These are phyloP conservation scores for Eimeria sp. DNA, from an alignment of 169 alveolate species.

Conservation along the genomic window DNA sequence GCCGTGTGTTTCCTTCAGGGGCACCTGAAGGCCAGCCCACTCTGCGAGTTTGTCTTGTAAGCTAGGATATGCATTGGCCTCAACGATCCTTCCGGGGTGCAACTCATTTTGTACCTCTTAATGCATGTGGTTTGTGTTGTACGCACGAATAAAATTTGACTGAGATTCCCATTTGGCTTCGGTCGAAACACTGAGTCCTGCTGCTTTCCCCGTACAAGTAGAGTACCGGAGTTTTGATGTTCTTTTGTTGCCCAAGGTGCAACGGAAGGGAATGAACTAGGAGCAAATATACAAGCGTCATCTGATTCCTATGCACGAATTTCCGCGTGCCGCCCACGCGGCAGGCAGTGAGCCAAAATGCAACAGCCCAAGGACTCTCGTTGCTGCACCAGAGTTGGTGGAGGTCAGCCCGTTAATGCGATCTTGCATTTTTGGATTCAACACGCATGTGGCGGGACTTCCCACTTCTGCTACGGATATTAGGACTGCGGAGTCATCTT, in stretches of 20 bases:
- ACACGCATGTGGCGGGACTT: conserved; percentile 72
- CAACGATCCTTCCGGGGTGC: not conserved
- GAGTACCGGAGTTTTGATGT: not conserved
- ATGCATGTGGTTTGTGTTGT: not conserved
- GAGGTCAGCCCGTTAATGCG: conserved; percentile 79
- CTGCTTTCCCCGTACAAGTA: not conserved
- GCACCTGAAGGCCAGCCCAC: not conserved
- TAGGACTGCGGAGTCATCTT: not conserved
- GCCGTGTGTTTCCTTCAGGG: not conserved
- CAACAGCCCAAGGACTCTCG: conserved; percentile 54
- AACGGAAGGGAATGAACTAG: not conserved
- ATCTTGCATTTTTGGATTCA: conserved; percentile 68
- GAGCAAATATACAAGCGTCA: not conserved
- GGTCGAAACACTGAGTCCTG: not conserved
- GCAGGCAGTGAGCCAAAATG: conserved; percentile 77
- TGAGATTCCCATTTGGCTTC: not conserved
- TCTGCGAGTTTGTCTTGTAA: not conserved
- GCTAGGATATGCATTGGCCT: not conserved
- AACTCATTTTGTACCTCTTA: not conserved
- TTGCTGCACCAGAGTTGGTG: conserved; percentile 64
- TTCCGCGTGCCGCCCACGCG: conserved; percentile 60
- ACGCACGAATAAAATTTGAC: not conserved
- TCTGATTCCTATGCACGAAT: conserved; percentile 35
- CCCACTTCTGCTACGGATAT: conserved; percentile 68
- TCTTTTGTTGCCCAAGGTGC: not conserved